These are phyloP conservation scores for Fusarium sp. DNA, from an alignment of 2,329 filamentous ascomycete genomes.

Conservation along the genomic window DNA sequence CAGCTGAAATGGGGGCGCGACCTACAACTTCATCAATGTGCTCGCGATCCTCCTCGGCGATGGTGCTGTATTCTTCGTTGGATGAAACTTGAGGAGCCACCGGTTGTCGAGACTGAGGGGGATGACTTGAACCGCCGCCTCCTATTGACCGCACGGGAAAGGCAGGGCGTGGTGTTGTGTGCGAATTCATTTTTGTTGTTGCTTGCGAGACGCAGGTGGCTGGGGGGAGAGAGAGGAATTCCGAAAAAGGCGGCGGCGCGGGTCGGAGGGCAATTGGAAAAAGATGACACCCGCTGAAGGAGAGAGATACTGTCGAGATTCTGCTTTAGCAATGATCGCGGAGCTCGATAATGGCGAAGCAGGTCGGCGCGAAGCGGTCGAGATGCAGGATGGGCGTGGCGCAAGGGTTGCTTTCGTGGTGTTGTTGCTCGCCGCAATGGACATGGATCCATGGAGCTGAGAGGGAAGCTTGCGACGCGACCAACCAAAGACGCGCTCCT, in stretches of 20 bases:
- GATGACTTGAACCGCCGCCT: slow-evolving; percentile 44
- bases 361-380: slow-evolving; percentile 6
- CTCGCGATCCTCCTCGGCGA: slow-evolving; percentile 89
- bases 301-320: slow-evolving; percentile 10
- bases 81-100: slow-evolving; percentile 48
- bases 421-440: slow-evolving; percentile 16
- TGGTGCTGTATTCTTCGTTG: slow-evolving; percentile 52
- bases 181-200: slow-evolving; percentile 47
- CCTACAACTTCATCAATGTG: slow-evolving; percentile 93
- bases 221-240: slow-evolving; percentile 10
- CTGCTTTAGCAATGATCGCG: slow-evolving; percentile 27
- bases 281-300: slow-evolving; percentile 2
- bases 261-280: slow-evolving; percentile 21
- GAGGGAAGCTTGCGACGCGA: slow-evolving; percentile 42
- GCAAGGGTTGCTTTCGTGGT: slow-evolving; percentile 29
- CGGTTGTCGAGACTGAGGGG: slow-evolving; percentile 47
- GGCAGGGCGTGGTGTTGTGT: slow-evolving; percentile 49
- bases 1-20: slow-evolving; percentile 30
- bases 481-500: slow-evolving; percentile 34
- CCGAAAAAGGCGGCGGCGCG: slow-evolving; percentile 2
- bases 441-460: slow-evolving; percentile 32
- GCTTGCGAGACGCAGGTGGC: slow-evolving; percentile 23
- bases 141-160: slow-evolving; percentile 49
- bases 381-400: slow-evolving; percentile 30
- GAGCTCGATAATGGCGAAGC: slow-evolving; percentile 16